A percentile compares a stretch with the other conserved stretches of the same genome.
Evolutionary conservation across 495 filamentous ascomycete genomes (phyloP).

Genomic region (Corynascus novoguineensis): DNA sequence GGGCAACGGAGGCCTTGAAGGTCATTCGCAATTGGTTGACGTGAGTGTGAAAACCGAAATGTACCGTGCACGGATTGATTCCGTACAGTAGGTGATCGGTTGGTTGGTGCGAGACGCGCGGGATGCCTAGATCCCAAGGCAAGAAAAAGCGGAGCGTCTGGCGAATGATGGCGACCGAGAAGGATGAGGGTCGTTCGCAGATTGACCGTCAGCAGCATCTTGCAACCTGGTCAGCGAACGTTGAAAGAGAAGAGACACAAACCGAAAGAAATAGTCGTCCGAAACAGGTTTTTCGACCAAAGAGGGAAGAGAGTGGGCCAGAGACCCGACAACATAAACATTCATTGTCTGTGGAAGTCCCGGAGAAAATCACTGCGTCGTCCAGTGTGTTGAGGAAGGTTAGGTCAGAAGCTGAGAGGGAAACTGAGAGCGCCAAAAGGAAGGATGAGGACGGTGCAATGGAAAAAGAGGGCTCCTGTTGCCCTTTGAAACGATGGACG

Average conservation of each 20-base stretch:
- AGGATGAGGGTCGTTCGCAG: not conserved
- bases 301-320: not conserved
- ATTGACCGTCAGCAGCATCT: slow-evolving; percentile 6
- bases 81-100: slow-evolving; percentile 9
- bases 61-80: too few relatives aligned
- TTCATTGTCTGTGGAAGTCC: not conserved
- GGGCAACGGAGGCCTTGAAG: slow-evolving; percentile 11
- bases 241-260: not conserved
- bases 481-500: not conserved
- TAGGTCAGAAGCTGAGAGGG: not conserved
- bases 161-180: not conserved
- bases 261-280: not conserved
- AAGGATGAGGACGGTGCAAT: not conserved
- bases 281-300: not conserved
- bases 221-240: not conserved
- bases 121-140: not conserved
- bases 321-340: not conserved
- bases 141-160: not conserved
- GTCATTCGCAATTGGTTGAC: slow-evolving; percentile 8
- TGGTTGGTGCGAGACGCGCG: slow-evolving; percentile 8
- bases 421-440: too few relatives aligned
- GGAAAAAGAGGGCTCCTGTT: not conserved
- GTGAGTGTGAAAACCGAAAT: not conserved
- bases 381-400: not conserved
- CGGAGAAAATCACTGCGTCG: not conserved